These are phyloP conservation scores for Metschnikowia arizonensis DNA, from an alignment of 805 yeast genomes.

Conservation along the genomic window DNA sequence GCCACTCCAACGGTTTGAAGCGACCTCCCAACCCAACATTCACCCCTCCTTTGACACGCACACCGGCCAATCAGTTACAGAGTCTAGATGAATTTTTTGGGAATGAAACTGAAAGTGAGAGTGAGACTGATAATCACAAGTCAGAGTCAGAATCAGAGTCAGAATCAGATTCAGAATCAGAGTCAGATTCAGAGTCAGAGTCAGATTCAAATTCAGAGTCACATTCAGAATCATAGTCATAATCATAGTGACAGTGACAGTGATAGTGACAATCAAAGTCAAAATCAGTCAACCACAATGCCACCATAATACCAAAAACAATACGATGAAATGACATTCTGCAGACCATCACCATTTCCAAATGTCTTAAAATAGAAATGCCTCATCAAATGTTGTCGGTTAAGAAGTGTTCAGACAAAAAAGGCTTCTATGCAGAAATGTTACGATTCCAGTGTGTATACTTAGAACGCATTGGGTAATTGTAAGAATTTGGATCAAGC, in stretches of 20 bases:
- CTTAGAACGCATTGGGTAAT: background rate
- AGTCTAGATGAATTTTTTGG: constrained; percentile 85
- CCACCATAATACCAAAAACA: too few relatives aligned
- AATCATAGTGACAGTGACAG: background rate
- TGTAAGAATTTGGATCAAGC: background rate
- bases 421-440: background rate
- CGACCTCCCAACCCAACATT: background rate
- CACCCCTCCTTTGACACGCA: background rate
- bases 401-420: too few relatives aligned
- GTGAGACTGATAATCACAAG: background rate
- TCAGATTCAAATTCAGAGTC: background rate
- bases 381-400: too few relatives aligned
- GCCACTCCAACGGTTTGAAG: background rate
- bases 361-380: too few relatives aligned
- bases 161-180: constrained; percentile 13
- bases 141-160: constrained; percentile 17
- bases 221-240: background rate
- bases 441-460: background rate
- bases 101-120: constrained; percentile 15
- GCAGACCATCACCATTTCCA: too few relatives aligned
- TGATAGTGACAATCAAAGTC: background rate
- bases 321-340: too few relatives aligned
- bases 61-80: constrained; percentile 50
- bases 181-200: background rate
- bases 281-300: too few relatives aligned